phyloP scores from a whole-genome alignment of 2,329 filamentous ascomycete genomes.

The Fusarium sarcochroum region DNA sequence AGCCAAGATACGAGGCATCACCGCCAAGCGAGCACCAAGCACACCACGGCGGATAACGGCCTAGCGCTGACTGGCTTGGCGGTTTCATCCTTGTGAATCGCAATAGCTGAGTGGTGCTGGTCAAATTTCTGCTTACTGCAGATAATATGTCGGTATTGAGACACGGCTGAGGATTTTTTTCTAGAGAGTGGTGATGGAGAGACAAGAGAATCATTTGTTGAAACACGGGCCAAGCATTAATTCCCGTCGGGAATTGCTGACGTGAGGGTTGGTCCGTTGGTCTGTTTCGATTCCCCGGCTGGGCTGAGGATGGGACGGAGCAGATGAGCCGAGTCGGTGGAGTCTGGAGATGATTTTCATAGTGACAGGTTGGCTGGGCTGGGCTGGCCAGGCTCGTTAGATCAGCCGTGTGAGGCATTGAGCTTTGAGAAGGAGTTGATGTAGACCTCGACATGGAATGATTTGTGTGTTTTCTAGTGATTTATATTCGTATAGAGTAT shows the following conservation, averaged over 20 bases:
- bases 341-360: slow-evolving; percentile 8
- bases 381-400: background rate
- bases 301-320: background rate
- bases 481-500: background rate
- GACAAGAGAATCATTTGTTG: background rate
- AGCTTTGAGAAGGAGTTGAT: background rate
- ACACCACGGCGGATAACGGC: slow-evolving; percentile 14
- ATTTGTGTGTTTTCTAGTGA: background rate
- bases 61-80: slow-evolving; percentile 34
- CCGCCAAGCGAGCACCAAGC: slow-evolving; percentile 18
- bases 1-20: slow-evolving; percentile 4
- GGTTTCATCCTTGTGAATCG: slow-evolving; percentile 27
- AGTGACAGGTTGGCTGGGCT: slow-evolving; percentile 14
- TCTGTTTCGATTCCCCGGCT: background rate
- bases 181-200: no score
- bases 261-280: background rate
- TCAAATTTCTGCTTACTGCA: background rate
- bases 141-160: background rate
- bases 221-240: slow-evolving; percentile 18
- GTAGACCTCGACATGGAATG: background rate
- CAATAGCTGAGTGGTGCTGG: slow-evolving; percentile 8
- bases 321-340: slow-evolving; percentile 11
- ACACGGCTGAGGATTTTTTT: background rate
- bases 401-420: background rate
- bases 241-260: slow-evolving; percentile 23